Percentiles rank a stretch among this genome's conserved stretches.
These are phyloP conservation scores for Boletus sensibilis DNA, from an alignment of 768 basidiomycete genomes.

Conservation along the genomic window DNA sequence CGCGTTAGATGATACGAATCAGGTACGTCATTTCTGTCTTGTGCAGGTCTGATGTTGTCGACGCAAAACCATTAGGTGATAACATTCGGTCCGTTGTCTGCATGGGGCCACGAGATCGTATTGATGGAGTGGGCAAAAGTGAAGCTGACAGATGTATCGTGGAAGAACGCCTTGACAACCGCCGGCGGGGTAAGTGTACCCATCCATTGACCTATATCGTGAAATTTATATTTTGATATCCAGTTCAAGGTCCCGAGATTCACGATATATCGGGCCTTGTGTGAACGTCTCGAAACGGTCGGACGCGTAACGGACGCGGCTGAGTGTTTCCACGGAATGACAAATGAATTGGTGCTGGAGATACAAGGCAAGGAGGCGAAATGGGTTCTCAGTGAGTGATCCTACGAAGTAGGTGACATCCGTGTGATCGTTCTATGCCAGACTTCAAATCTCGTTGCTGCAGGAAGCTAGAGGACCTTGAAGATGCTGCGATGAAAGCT, in stretches of 20 bases:
- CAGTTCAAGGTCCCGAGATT: background rate
- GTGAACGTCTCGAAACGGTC: background rate
- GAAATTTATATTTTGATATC: background rate
- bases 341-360: background rate
- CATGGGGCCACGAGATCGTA: background rate
- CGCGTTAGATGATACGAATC: background rate
- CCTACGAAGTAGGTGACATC: background rate
- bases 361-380: no score
- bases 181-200: background rate
- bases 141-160: background rate
- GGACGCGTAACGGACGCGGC: background rate
- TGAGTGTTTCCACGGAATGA: conserved; percentile 5
- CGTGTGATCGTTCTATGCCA: background rate
- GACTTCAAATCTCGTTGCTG: background rate
- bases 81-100: background rate
- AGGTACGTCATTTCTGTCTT: background rate
- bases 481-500: background rate
- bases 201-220: background rate
- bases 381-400: background rate
- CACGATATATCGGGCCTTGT: background rate
- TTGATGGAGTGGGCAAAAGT: background rate
- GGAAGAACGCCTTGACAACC: background rate
- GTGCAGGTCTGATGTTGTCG: background rate
- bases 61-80: background rate
- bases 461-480: background rate